Evolutionary conservation across 2,329 filamentous ascomycete genomes (phyloP).

Genomic region (Coleophoma crateriformis): DNA sequence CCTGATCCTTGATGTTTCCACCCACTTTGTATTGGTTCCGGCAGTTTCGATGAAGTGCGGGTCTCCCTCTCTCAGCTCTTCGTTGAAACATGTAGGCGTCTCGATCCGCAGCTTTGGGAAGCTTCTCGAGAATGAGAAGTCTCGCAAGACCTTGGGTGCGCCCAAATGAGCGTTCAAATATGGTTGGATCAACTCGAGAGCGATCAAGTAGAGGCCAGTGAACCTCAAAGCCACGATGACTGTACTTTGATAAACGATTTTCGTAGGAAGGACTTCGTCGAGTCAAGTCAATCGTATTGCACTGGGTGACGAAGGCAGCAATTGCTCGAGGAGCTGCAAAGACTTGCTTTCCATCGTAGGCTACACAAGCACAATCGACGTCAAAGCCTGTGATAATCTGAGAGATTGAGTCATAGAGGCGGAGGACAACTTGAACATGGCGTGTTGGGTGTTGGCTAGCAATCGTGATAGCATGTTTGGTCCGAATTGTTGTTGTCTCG

Average conservation of each 20-base stretch:
- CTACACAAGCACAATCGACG: conserved; percentile 77
- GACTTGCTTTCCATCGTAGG: conserved; percentile 76
- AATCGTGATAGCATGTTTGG: conserved; percentile 84
- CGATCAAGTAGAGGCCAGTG: conserved; percentile 74
- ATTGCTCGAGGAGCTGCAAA: conserved; percentile 74
- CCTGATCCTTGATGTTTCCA: conserved; percentile 71
- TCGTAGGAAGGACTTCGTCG: conserved; percentile 83
- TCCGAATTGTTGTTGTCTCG: conserved; percentile 80
- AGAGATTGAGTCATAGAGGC: conserved; percentile 77
- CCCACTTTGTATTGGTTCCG: conserved; percentile 36
- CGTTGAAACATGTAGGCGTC: conserved; percentile 67
- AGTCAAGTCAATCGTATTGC: conserved; percentile 73
- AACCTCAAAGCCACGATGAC: conserved; percentile 77
- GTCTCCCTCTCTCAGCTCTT: conserved; percentile 66
- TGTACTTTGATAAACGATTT: conserved; percentile 81
- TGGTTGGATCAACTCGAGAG: conserved; percentile 74
- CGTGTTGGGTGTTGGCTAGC: conserved; percentile 77
- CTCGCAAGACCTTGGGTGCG: conserved; percentile 73
- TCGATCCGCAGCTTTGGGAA: conserved; percentile 63
- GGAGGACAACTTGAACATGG: conserved; percentile 78
- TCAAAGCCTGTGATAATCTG: conserved; percentile 87
- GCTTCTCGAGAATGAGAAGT: conserved; percentile 71
- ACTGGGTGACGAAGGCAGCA: conserved; percentile 74
- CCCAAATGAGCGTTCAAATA: conserved; percentile 76
- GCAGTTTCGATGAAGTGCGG: conserved; percentile 38